A percentile compares a stretch with the other conserved stretches of the same genome.
These are phyloP conservation scores for Peniophora sp. DNA, from an alignment of 1,284 basidiomycete genomes.

Conservation along the genomic window DNA sequence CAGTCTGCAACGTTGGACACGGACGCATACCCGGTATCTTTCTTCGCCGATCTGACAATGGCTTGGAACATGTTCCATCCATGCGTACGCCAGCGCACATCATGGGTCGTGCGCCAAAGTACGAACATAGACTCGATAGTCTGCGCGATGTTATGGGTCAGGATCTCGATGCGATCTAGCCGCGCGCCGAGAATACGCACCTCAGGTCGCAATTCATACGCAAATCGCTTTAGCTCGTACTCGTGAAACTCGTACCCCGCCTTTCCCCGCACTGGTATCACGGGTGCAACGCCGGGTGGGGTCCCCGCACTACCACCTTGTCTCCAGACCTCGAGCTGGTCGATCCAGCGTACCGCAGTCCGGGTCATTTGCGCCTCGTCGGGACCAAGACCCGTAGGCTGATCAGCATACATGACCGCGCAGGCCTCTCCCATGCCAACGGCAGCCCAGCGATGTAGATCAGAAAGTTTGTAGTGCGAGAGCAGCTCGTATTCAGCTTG, in stretches of 20 bases:
- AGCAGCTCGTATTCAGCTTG: conserved; percentile 15
- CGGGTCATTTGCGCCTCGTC: conserved; percentile 43
- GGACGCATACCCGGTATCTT: conserved; percentile 47
- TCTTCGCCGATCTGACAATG: conserved; percentile 52
- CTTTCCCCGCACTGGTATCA: conserved; percentile 12
- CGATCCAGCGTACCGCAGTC: conserved; percentile 35
- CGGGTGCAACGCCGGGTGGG: conserved; percentile 41
- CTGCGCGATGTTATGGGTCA: conserved; percentile 25
- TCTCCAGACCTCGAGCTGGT: conserved; percentile 44
- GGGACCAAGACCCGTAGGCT: conserved; percentile 51
- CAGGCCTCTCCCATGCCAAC: conserved; percentile 64
- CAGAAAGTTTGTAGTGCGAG: conserved; percentile 32
- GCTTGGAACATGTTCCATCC: conserved; percentile 71
- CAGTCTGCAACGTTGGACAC: conserved; percentile 37
- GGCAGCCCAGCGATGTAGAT: conserved; percentile 57
- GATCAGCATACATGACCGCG: conserved; percentile 57
- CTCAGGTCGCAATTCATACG: conserved; percentile 60
- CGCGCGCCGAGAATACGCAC: conserved; percentile 25
- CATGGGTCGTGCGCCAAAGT: conserved; percentile 60
- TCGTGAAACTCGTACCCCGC: conserved; percentile 14
- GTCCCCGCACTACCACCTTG: conserved; percentile 29
- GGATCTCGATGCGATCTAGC: background rate
- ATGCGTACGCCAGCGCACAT: conserved; percentile 61
- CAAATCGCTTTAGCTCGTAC: conserved; percentile 28
- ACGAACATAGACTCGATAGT: conserved; percentile 62